Percentiles rank a stretch among this genome's conserved stretches.
These are phyloP conservation scores for Colletotrichum costaricense DNA, from an alignment of 2,329 filamentous ascomycete species.

Conservation along the genomic window DNA sequence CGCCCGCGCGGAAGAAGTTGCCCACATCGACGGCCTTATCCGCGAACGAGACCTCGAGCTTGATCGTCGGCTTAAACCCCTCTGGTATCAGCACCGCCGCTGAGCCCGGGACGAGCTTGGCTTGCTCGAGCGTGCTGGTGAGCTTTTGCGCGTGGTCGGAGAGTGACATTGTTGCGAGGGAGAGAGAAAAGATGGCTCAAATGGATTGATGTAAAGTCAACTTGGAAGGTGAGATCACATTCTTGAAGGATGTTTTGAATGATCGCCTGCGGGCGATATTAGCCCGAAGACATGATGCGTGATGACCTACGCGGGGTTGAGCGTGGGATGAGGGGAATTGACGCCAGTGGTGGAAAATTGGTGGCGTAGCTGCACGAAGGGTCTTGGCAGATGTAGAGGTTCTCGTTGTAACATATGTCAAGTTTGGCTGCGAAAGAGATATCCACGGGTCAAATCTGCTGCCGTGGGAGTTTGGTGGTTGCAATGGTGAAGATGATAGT, in stretches of 20 bases:
- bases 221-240: background rate
- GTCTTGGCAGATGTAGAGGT: slow-evolving; percentile 29
- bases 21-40: slow-evolving; percentile 49
- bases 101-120: slow-evolving; percentile 53
- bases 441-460: too few species aligned
- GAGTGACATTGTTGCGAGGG: slow-evolving; percentile 11
- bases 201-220: background rate
- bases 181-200: background rate
- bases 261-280: slow-evolving; percentile 19
- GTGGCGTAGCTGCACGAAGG: slow-evolving; percentile 1
- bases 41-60: slow-evolving; percentile 50
- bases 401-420: background rate
- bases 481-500: too few species aligned
- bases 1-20: slow-evolving; percentile 52
- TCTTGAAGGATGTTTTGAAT: background rate
- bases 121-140: slow-evolving; percentile 46
- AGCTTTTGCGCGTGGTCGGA: slow-evolving; percentile 40
- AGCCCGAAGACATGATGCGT: slow-evolving; percentile 21
- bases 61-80: slow-evolving; percentile 53
- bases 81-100: slow-evolving; percentile 53
- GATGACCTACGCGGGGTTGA: slow-evolving; percentile 32
- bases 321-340: background rate
- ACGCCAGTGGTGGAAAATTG: slow-evolving; percentile 35
- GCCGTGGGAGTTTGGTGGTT: too few species aligned
- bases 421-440: background rate